Conservation (phyloP, 768 basidiomycete species). For the Boletus rubroflammeus region DNA sequence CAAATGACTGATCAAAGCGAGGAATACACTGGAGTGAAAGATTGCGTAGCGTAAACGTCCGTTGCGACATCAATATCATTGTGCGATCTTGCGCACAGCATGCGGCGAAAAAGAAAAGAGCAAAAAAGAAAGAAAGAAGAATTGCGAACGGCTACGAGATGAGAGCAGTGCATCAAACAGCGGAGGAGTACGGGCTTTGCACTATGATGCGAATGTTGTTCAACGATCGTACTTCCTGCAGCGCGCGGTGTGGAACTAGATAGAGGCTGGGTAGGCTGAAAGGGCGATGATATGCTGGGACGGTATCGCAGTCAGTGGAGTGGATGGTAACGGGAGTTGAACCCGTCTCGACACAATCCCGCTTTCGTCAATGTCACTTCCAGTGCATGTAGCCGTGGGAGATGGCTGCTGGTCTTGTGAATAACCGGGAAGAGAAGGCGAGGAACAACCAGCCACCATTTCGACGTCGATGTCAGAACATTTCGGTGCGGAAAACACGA, state of each 20-base stretch:
- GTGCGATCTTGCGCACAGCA: too few species aligned
- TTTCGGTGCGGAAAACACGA: neutral
- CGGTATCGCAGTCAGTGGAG: neutral
- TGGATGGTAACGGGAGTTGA: neutral
- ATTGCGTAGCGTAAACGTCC: too few species aligned
- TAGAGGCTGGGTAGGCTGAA: conserved; percentile 12
- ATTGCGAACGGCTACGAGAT: neutral
- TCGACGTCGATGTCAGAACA: conserved; percentile 15
- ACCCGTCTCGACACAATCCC: neutral
- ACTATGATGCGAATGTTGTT: conserved; percentile 10
- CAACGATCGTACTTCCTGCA: conserved; percentile 2
- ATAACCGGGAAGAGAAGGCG: conserved; percentile 14
- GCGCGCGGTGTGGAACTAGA: neutral
- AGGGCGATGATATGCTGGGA: conserved; percentile 17
- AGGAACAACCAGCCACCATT: conserved; percentile 8
- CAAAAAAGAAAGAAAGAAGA: too few species aligned
- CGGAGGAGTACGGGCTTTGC: conserved; percentile 7
- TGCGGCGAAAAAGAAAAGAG: too few species aligned
- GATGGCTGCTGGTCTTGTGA: conserved; percentile 1
- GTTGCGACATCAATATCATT: too few species aligned
- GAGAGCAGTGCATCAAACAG: conserved; percentile 2
- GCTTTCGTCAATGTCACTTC: neutral
- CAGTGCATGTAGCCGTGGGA: conserved; percentile 3
- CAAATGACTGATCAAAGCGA: too few species aligned
- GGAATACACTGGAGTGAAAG: too few species aligned